A percentile compares a stretch with the other conserved stretches of the same genome.
Conservation (phyloP, 2,329 filamentous ascomycete species). For the Diaporthe citrichinensis region DNA sequence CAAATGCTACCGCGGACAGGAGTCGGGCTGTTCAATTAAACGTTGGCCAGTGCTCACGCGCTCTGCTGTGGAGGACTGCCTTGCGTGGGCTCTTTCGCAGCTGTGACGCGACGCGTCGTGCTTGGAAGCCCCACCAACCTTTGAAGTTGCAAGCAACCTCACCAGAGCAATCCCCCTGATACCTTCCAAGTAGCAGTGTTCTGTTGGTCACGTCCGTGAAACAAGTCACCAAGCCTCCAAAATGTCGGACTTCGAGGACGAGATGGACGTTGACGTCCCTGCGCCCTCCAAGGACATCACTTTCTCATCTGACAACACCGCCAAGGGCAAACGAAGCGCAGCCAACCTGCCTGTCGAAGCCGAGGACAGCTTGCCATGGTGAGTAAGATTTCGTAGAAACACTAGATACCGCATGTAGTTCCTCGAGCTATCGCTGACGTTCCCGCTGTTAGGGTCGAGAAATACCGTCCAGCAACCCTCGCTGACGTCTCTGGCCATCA, state of each 20-base stretch:
- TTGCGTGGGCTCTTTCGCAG: neutral
- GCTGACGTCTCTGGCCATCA: conserved; percentile 96
- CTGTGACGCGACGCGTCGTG: conserved; percentile 32
- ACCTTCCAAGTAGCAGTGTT: neutral
- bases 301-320: conserved; percentile 81
- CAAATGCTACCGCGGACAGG: neutral
- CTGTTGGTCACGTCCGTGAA: neutral
- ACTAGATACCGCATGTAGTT: neutral
- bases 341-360: conserved; percentile 95
- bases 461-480: conserved; percentile 91
- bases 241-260: conserved; percentile 74
- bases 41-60: conserved; percentile 18
- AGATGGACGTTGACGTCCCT: conserved; percentile 72
- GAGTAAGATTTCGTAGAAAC: conserved; percentile 42
- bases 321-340: conserved; percentile 91
- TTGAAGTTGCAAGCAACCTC: neutral
- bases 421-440: neutral
- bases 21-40: neutral
- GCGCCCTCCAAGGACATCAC: conserved; percentile 62
- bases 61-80: neutral
- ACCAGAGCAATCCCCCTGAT: neutral
- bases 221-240: conserved; percentile 38
- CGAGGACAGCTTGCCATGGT: conserved; percentile 96
- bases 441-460: conserved; percentile 81
- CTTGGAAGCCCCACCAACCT: conserved; percentile 25